These are phyloP conservation scores for Alternaria tenuissima DNA, from an alignment of 2,329 filamentous ascomycete species.

Conservation along the genomic window DNA sequence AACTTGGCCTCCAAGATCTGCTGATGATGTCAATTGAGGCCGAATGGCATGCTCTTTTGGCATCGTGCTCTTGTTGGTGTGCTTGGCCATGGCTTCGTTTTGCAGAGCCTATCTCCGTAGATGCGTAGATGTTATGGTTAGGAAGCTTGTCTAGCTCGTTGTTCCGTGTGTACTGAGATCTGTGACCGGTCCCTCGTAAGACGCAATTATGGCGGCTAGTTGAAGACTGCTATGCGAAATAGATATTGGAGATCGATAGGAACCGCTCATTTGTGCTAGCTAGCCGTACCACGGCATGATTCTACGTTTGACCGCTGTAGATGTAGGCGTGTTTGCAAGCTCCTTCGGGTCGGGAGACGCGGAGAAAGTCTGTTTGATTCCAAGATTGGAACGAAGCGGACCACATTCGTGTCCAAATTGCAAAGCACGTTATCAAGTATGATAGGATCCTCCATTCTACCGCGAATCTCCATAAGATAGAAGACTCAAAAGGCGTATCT, in stretches of 20 bases:
- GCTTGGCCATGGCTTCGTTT: background rate
- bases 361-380: background rate
- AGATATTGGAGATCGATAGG: background rate
- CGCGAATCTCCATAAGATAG: background rate
- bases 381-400: background rate
- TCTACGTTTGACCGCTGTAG: background rate
- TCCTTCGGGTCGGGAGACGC: background rate
- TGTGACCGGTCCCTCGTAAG: background rate
- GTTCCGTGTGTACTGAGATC: background rate
- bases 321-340: background rate
- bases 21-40: background rate
- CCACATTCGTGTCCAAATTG: background rate
- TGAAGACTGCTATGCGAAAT: background rate
- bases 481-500: background rate
- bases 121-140: background rate
- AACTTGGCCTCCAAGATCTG: constrained; percentile 25
- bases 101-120: background rate
- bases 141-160: background rate
- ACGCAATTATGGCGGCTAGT: background rate
- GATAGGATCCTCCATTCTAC: background rate
- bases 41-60: background rate
- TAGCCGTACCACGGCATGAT: background rate
- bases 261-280: background rate
- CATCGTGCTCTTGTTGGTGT: background rate
- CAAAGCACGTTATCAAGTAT: background rate